These are phyloP conservation scores for Lepiota brunneoincarnata DNA, from an alignment of 768 basidiomycete genomes.

Conservation along the genomic window DNA sequence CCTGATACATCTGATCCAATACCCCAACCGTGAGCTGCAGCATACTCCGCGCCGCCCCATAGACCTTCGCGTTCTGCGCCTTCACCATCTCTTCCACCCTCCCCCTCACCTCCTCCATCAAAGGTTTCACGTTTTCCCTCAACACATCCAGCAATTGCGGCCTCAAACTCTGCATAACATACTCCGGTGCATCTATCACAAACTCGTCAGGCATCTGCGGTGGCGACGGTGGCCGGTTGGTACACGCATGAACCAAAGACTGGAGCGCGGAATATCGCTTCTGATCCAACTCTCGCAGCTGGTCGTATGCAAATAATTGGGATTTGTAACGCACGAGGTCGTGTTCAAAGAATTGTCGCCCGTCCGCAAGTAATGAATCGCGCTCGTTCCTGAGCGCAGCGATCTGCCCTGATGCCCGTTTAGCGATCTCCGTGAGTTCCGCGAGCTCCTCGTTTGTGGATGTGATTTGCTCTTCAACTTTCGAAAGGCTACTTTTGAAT, in stretches of 20 bases:
- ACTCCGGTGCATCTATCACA: constrained; percentile 1
- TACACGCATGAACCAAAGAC: constrained; percentile 21
- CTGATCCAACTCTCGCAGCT: constrained; percentile 13
- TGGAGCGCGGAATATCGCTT: constrained; percentile 16
- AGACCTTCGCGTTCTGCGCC: constrained; percentile 18
- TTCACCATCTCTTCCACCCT: constrained; percentile 18
- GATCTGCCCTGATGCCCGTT: not conserved
- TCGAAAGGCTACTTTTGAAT: not conserved
- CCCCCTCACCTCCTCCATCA: constrained; percentile 15
- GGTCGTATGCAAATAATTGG: constrained; percentile 11
- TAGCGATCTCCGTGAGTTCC: not conserved
- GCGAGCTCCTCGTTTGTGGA: not conserved
- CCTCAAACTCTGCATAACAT: constrained; percentile 18
- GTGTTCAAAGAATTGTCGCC: constrained; percentile 2
- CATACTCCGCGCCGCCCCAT: constrained; percentile 16
- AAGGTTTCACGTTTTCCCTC: constrained; percentile 14
- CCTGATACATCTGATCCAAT: constrained; percentile 9
- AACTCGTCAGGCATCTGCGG: not conserved
- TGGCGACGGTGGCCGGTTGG: constrained; percentile 14
- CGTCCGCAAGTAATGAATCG: not conserved
- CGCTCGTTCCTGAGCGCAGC: not conserved
- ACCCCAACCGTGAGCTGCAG: constrained; percentile 17
- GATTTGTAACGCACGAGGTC: constrained; percentile 10
- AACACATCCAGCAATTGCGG: constrained; percentile 16
- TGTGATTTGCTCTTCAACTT: not conserved